phyloP scores from a whole-genome alignment of 73 alveolate species.

The Uronychia binucleata region DNA sequence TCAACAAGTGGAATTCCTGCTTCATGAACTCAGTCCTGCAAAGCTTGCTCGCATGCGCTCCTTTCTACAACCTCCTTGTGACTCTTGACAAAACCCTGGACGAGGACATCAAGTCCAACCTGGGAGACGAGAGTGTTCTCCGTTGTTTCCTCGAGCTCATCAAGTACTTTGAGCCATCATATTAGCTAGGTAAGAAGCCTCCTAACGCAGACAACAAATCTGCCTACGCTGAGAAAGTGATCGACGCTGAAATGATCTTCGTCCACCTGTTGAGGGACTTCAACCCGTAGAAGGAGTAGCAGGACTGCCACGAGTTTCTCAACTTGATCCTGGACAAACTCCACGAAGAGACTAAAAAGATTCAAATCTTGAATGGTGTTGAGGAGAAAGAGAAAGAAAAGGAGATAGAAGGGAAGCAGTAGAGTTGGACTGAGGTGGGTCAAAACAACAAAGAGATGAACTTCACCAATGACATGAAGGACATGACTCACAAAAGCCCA shows the following conservation, averaged over 20 bases:
- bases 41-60: constrained; percentile 30
- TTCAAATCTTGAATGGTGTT: background rate
- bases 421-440: constrained; percentile 24
- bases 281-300: constrained; percentile 41
- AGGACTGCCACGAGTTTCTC: constrained; percentile 60
- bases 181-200: background rate
- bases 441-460: constrained; percentile 8
- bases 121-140: background rate
- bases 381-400: background rate
- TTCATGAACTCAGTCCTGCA: constrained; percentile 51
- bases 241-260: constrained; percentile 51
- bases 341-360: constrained; percentile 28
- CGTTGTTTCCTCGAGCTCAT: background rate
- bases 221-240: constrained; percentile 30
- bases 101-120: background rate
- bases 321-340: constrained; percentile 37
- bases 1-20: constrained; percentile 42
- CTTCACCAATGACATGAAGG: constrained; percentile 6
- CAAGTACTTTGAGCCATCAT: constrained; percentile 9
- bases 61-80: constrained; percentile 43
- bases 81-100: constrained; percentile 17
- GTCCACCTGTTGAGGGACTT: constrained; percentile 19
- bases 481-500: constrained; percentile 11
- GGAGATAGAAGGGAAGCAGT: background rate
- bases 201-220: constrained; percentile 10